Conservation (phyloP, 139 green algal species). For the Tetradesmus obliquus region DNA sequence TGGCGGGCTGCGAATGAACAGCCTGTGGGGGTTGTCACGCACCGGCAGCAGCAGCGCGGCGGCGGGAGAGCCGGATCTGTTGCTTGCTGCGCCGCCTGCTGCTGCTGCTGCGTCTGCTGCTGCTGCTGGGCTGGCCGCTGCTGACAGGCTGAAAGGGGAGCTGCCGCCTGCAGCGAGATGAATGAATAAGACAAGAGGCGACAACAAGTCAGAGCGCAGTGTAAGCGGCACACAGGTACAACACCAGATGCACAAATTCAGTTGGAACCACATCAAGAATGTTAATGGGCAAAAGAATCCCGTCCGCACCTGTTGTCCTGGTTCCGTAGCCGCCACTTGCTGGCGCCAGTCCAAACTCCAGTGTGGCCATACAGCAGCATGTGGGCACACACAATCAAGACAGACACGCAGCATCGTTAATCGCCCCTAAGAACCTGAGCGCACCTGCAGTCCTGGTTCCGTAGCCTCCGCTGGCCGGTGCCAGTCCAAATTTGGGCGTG, state of each 20-base stretch:
- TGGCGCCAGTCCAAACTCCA: constrained; percentile 64
- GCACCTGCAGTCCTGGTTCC: background rate
- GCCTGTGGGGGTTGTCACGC: constrained; percentile 81
- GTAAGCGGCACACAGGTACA: constrained; percentile 53
- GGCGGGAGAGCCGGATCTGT: constrained; percentile 3
- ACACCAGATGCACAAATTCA: too few species aligned
- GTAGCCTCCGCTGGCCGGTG: constrained; percentile 53
- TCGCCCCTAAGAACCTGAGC: too few species aligned
- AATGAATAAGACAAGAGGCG: background rate
- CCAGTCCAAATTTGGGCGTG: constrained; percentile 66
- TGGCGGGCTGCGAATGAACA: constrained; percentile 85
- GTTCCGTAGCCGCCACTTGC: constrained; percentile 40
- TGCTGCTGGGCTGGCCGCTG: constrained; percentile 21
- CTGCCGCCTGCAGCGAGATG: background rate
- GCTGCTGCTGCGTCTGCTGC: constrained; percentile 3
- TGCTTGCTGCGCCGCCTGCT: constrained; percentile 3
- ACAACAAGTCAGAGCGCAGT: constrained; percentile 50
- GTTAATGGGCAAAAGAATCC: too few species aligned
- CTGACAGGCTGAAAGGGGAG: background rate
- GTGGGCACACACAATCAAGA: too few species aligned
- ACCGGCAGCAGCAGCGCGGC: constrained; percentile 67
- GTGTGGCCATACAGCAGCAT: constrained; percentile 41
- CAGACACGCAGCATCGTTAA: too few species aligned
- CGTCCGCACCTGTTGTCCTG: background rate
- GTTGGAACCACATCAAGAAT: too few species aligned